Evolutionary conservation across 139 green algal species (phyloP).

Genomic region (Pleodorina starrii): DNA sequence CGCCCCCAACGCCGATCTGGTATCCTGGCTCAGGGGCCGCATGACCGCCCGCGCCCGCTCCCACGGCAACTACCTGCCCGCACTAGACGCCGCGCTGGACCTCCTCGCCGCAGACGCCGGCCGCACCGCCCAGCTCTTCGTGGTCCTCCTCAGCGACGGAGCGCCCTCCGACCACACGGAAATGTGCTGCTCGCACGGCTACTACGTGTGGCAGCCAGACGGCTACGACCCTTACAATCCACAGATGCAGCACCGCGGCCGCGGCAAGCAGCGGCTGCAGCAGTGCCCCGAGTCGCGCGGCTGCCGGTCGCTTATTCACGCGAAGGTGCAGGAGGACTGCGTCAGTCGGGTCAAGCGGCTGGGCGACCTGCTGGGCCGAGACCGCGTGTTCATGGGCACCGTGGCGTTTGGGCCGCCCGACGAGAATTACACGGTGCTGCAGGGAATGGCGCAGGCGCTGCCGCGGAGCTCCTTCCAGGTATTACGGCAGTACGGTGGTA

Average conservation of each 20-base stretch:
- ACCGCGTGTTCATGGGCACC: constrained; percentile 52
- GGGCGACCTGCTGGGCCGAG: constrained; percentile 53
- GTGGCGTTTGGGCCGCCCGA: constrained; percentile 56
- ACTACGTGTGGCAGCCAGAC: constrained; percentile 6
- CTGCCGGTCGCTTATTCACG: background rate
- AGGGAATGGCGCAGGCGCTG: constrained; percentile 52
- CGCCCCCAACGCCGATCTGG: background rate
- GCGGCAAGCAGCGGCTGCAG: background rate
- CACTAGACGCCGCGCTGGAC: constrained; percentile 1
- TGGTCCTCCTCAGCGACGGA: constrained; percentile 61
- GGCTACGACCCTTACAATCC: background rate
- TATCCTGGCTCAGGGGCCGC: background rate
- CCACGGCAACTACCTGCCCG: constrained; percentile 59
- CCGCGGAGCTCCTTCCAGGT: constrained; percentile 57
- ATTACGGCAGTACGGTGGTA: too few species aligned
- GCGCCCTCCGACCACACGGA: constrained; percentile 54
- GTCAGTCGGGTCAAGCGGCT: constrained; percentile 31
- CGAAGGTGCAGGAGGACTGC: constrained; percentile 14
- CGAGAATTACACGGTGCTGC: constrained; percentile 55
- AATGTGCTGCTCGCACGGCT: background rate
- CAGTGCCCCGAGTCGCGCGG: background rate
- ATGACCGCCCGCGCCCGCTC: background rate
- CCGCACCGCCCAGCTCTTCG: constrained; percentile 32
- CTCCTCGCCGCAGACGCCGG: background rate
- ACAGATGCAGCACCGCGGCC: background rate